Percentiles rank a stretch among this genome's conserved stretches.
Conservation (phyloP, 2,329 filamentous ascomycete species). For the Talaromyces piceae region DNA sequence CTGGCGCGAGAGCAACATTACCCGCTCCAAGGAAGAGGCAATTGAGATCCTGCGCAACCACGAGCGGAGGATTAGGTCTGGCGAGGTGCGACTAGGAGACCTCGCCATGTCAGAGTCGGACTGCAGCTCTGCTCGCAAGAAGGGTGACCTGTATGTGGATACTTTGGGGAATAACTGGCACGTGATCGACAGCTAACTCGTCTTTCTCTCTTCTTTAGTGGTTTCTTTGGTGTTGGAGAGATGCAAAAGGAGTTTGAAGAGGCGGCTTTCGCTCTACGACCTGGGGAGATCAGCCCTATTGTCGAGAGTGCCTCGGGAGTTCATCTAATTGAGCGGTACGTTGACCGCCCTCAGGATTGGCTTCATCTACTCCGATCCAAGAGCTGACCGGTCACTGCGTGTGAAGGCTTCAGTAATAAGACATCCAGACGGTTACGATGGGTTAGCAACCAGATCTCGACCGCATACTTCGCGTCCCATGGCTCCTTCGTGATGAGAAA, state of each 20-base stretch:
- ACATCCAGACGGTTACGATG: background rate
- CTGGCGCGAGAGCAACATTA: slow-evolving; percentile 88
- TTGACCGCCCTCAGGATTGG: slow-evolving; percentile 14
- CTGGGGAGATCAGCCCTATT: slow-evolving; percentile 76
- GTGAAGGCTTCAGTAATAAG: background rate
- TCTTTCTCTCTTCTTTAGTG: slow-evolving; percentile 38
- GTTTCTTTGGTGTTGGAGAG: slow-evolving; percentile 87
- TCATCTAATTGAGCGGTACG: slow-evolving; percentile 90
- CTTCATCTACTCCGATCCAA: slow-evolving; percentile 10
- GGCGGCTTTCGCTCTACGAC: slow-evolving; percentile 81
- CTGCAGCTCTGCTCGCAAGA: slow-evolving; percentile 90
- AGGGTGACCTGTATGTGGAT: slow-evolving; percentile 66
- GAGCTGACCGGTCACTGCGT: slow-evolving; percentile 7
- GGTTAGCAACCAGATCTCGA: background rate
- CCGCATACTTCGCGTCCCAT: background rate
- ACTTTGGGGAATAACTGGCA: background rate
- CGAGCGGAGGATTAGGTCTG: slow-evolving; percentile 66
- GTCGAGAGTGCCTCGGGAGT: slow-evolving; percentile 90
- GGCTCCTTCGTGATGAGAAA: background rate
- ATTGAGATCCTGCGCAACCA: slow-evolving; percentile 66
- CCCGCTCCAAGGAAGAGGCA: slow-evolving; percentile 80
- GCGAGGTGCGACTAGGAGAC: slow-evolving; percentile 65
- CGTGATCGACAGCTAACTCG: background rate
- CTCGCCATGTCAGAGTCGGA: slow-evolving; percentile 85
- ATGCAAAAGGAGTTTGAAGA: slow-evolving; percentile 99